These are phyloP conservation scores for Simmondsia chinensis DNA, from an alignment of 148 eudicot genomes.

Conservation along the genomic window DNA sequence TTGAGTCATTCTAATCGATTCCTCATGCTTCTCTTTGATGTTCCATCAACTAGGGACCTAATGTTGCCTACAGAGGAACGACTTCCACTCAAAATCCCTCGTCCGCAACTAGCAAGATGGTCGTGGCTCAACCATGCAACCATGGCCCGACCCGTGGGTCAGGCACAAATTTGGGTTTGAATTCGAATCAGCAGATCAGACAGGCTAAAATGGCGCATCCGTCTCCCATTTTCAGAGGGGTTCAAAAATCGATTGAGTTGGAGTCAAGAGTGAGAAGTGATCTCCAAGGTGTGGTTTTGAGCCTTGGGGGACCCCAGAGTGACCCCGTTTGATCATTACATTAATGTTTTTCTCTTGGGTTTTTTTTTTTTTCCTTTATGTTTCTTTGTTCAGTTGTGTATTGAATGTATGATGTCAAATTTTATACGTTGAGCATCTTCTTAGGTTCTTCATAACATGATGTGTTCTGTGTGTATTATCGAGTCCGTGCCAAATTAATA, in stretches of 20 bases:
- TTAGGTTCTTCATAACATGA: no score
- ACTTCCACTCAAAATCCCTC: constrained; percentile 14
- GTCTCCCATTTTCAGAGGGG: constrained; percentile 11
- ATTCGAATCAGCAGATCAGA: constrained; percentile 3
- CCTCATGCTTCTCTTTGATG: no score
- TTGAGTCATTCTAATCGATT: no score
- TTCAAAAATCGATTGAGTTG: constrained; percentile 8
- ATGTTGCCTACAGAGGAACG: constrained; percentile 23
- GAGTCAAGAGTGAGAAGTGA: constrained; percentile 39
- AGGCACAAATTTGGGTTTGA: neutral
- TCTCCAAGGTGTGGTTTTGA: constrained; percentile 67
- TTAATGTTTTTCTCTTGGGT: no score
- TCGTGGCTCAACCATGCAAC: constrained; percentile 13
- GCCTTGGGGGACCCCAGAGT: constrained; percentile 74
- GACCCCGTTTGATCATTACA: constrained; percentile 11
- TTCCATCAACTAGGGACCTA: constrained; percentile 37
- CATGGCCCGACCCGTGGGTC: constrained; percentile 7
- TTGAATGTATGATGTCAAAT: no score
- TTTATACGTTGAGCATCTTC: no score
- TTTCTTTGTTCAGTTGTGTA: no score
- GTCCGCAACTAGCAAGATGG: constrained; percentile 14
- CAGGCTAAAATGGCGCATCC: constrained; percentile 18
- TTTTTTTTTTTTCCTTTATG: no score
- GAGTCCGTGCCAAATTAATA: no score
- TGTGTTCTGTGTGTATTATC: no score